phyloP scores from a whole-genome alignment of 768 basidiomycete genomes.

The Royoungia palumana region DNA sequence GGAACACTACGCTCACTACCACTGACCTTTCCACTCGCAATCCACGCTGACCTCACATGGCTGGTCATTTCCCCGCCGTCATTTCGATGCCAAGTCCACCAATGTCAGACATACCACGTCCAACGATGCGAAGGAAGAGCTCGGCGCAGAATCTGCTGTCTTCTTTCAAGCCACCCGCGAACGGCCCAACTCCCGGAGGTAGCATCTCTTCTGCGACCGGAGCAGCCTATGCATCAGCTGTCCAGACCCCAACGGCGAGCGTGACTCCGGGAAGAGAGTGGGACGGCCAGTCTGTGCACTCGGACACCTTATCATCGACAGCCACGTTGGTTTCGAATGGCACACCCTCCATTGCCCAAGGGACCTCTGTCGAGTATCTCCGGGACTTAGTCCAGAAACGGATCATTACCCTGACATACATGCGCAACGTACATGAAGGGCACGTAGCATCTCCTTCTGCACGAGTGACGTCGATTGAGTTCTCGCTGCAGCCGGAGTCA shows the following conservation, averaged over 20 bases:
- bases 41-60: constrained; percentile 6
- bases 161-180: constrained; percentile 52
- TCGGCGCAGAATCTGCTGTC: constrained; percentile 81
- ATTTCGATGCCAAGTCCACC: constrained; percentile 23
- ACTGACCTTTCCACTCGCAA: constrained; percentile 10
- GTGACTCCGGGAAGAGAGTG: constrained; percentile 53
- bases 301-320: constrained; percentile 40
- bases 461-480: constrained; percentile 1
- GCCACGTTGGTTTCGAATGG: constrained; percentile 37
- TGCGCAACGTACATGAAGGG: constrained; percentile 86
- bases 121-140: constrained; percentile 78
- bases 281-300: constrained; percentile 68
- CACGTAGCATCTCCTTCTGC: constrained; percentile 37
- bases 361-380: constrained; percentile 74
- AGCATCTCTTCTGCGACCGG: constrained; percentile 36
- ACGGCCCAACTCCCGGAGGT: constrained; percentile 28
- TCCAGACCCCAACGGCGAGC: constrained; percentile 37
- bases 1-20: constrained; percentile 7
- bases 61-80: constrained; percentile 15
- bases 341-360: constrained; percentile 40
- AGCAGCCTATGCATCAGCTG: constrained; percentile 36
- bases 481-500: constrained; percentile 57
- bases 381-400: constrained; percentile 80
- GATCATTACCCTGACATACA: constrained; percentile 79
- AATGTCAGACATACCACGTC: constrained; percentile 39